Evolutionary conservation across 169 alveolate species (phyloP).

Genomic region (Plasmodium ovale): DNA sequence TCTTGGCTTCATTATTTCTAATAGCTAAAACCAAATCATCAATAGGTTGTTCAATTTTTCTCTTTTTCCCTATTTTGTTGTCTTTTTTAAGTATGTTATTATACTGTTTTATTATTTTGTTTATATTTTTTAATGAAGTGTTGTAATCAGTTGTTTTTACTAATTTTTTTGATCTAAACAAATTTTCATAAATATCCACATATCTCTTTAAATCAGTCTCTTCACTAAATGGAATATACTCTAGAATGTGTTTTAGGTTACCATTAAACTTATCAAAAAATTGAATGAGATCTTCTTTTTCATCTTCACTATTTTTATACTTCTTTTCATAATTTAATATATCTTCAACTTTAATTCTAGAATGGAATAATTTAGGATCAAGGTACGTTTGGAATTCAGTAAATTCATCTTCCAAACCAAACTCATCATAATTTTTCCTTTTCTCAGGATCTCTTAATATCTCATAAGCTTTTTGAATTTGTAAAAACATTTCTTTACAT

Average conservation of each 20-base stretch:
- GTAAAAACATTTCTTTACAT: conserved; percentile 81
- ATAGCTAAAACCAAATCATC: conserved; percentile 60
- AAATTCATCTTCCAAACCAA: conserved; percentile 60
- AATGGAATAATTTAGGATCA: conserved; percentile 55
- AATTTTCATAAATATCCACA: conserved; percentile 67
- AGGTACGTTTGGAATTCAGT: conserved; percentile 36
- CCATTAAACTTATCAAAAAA: conserved; percentile 84
- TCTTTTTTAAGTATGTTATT: conserved; percentile 12
- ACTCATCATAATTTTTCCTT: conserved; percentile 81
- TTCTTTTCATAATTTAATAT: conserved; percentile 78
- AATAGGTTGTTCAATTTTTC: conserved; percentile 21
- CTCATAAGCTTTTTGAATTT: conserved; percentile 85
- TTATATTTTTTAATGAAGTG: conserved; percentile 17
- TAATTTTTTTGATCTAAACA: conserved; percentile 63
- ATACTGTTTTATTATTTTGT: conserved; percentile 25
- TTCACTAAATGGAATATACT: conserved; percentile 82
- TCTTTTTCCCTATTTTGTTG: not conserved
- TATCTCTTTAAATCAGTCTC: conserved; percentile 78
- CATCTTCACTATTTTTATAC: conserved; percentile 80
- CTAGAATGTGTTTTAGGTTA: conserved; percentile 77
- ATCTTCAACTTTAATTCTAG: conserved; percentile 72
- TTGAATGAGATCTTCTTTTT: conserved; percentile 83
- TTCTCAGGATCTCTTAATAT: conserved; percentile 81
- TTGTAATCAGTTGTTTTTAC: conserved; percentile 18
- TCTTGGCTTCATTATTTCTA: conserved; percentile 67